Conservation (phyloP, 73 alveolate species). For the Tetrahymena malaccensis region DNA sequence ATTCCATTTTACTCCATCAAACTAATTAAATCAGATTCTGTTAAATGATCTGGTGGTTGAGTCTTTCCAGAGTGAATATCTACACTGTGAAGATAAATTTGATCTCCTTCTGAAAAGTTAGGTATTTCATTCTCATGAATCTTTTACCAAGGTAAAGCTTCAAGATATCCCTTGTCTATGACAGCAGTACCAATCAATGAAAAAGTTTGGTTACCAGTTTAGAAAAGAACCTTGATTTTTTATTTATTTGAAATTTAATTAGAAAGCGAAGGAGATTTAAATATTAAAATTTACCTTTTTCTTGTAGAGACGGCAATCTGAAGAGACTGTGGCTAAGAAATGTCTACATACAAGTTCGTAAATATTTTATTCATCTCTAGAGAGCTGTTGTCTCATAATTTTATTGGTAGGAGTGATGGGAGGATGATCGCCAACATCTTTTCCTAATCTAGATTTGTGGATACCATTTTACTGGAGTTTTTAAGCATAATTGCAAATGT, state of each 20-base stretch:
- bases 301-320: constrained; percentile 55
- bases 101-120: neutral
- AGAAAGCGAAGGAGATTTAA: neutral
- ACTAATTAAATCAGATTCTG: constrained; percentile 94
- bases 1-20: constrained; percentile 97
- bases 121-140: neutral
- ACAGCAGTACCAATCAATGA: neutral
- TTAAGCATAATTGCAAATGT: neutral
- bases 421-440: constrained; percentile 99
- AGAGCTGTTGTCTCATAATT: constrained; percentile 68
- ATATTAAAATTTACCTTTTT: neutral
- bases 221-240: neutral
- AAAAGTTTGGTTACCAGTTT: neutral
- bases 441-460: constrained; percentile 79
- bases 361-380: constrained; percentile 42
- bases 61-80: constrained; percentile 71
- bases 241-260: neutral
- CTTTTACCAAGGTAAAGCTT: neutral
- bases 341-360: constrained; percentile 78
- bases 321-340: constrained; percentile 95
- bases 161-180: neutral
- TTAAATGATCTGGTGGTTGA: constrained; percentile 94
- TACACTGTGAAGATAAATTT: neutral
- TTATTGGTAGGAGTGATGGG: constrained; percentile 99
- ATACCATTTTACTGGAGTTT: neutral